phyloP scores from a whole-genome alignment of 1,139 yeast genomes.

The Candida sp. region DNA sequence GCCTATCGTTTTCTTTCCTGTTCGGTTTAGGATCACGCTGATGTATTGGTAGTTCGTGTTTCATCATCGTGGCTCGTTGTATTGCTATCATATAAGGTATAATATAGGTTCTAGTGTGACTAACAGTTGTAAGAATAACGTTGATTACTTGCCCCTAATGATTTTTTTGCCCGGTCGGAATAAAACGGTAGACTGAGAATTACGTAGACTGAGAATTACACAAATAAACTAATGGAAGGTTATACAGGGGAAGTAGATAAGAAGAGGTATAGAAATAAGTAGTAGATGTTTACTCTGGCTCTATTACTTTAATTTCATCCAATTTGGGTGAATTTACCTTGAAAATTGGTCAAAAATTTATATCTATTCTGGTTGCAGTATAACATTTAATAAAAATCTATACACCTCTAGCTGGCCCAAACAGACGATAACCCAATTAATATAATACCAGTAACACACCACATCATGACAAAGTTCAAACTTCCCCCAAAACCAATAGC shows the following conservation, averaged over 20 bases:
- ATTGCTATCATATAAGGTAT: constrained; percentile 1
- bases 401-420: not conserved
- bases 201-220: not conserved
- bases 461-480: constrained; percentile 47
- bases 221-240: not conserved
- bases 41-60: constrained; percentile 34
- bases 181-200: not conserved
- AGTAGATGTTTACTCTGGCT: too few relatives aligned
- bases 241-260: too few relatives aligned
- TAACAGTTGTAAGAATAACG: not conserved
- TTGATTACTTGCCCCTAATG: not conserved
- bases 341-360: too few relatives aligned
- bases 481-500: constrained; percentile 70
- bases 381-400: too few relatives aligned
- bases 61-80: constrained; percentile 27
- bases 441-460: constrained; percentile 49
- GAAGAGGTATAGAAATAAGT: not conserved
- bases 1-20: constrained; percentile 19
- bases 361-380: too few relatives aligned
- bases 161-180: not conserved
- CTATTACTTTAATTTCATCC: too few relatives aligned
- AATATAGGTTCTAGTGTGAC: not conserved
- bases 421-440: constrained; percentile 30
- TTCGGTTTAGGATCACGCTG: constrained; percentile 16
- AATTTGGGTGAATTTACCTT: too few relatives aligned